Conservation (phyloP, 2,329 filamentous ascomycete genomes). For the Colletotrichum filicis region DNA sequence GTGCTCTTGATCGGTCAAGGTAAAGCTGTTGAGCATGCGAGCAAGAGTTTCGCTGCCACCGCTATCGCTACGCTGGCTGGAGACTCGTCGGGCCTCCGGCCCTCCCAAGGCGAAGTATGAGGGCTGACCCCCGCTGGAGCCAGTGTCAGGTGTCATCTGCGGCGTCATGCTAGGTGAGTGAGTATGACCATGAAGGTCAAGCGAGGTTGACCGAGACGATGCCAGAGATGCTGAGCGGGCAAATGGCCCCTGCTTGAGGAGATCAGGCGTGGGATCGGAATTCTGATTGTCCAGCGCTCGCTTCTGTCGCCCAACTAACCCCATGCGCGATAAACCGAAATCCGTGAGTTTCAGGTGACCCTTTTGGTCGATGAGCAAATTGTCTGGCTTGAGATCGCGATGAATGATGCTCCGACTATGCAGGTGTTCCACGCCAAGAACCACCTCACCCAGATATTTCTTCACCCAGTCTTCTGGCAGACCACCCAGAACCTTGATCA, state of each 20-base stretch:
- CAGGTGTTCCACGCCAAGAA: conserved; percentile 95
- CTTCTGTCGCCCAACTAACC: conserved; percentile 95
- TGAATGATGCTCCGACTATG: conserved; percentile 96
- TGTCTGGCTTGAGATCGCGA: conserved; percentile 96
- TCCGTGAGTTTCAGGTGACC: conserved; percentile 97
- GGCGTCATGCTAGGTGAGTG: conserved; percentile 88
- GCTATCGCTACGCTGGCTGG: conserved; percentile 87
- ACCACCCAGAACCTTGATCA: conserved; percentile 93
- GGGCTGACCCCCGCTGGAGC: conserved; percentile 78
- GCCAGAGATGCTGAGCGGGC: conserved; percentile 84
- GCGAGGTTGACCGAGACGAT: conserved; percentile 92
- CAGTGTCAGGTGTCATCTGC: conserved; percentile 80
- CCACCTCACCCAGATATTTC: conserved; percentile 96
- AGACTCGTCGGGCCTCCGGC: conserved; percentile 72
- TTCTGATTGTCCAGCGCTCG: conserved; percentile 82
- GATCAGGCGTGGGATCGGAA: conserved; percentile 87
- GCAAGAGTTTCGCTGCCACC: conserved; percentile 88
- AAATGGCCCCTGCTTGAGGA: conserved; percentile 93
- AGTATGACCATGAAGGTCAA: conserved; percentile 80
- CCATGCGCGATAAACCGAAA: conserved; percentile 97
- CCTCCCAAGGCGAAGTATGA: conserved; percentile 89
- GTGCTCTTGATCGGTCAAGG: conserved; percentile 70
- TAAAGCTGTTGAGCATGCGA: conserved; percentile 84
- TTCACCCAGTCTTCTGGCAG: conserved; percentile 97
- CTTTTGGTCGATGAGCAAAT: conserved; percentile 95